A percentile compares a stretch with the other conserved stretches of the same genome.
Conservation (phyloP, 1,284 basidiomycete species). For the Cutaneotrichosporon sp. region DNA sequence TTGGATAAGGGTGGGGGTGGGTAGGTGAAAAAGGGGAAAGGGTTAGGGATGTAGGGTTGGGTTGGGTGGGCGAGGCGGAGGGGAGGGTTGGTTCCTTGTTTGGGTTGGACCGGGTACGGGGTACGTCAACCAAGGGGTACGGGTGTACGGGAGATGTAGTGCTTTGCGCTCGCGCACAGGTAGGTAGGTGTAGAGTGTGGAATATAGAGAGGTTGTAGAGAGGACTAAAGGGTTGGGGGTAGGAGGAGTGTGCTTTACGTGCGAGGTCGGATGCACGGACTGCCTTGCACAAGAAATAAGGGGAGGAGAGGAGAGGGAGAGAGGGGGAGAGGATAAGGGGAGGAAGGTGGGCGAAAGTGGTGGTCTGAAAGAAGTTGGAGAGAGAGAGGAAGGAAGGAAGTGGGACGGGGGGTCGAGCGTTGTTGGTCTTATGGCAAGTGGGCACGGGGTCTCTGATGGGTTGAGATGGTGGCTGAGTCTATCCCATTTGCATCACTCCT, state of each 20-base stretch:
- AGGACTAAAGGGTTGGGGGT: no score
- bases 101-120: neutral
- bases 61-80: neutral
- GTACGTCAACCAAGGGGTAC: slow-evolving; percentile 9
- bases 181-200: no score
- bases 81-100: neutral
- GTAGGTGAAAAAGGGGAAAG: slow-evolving; percentile 8
- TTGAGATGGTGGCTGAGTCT: no score
- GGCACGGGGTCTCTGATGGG: neutral
- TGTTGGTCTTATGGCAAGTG: slow-evolving; percentile 6
- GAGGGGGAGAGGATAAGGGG: neutral
- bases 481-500: no score
- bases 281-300: slow-evolving; percentile 2
- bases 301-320: neutral
- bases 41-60: neutral
- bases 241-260: slow-evolving; percentile 8
- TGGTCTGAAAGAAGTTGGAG: neutral
- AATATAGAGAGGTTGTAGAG: neutral
- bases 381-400: slow-evolving; percentile 6
- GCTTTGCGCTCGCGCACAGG: neutral
- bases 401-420: neutral
- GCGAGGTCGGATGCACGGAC: slow-evolving; percentile 9
- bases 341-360: slow-evolving; percentile 1
- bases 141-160: neutral
- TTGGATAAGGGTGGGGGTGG: slow-evolving; percentile 14